Conservation (phyloP, 2,329 filamentous ascomycete genomes). For the Alternaria infectoria region DNA sequence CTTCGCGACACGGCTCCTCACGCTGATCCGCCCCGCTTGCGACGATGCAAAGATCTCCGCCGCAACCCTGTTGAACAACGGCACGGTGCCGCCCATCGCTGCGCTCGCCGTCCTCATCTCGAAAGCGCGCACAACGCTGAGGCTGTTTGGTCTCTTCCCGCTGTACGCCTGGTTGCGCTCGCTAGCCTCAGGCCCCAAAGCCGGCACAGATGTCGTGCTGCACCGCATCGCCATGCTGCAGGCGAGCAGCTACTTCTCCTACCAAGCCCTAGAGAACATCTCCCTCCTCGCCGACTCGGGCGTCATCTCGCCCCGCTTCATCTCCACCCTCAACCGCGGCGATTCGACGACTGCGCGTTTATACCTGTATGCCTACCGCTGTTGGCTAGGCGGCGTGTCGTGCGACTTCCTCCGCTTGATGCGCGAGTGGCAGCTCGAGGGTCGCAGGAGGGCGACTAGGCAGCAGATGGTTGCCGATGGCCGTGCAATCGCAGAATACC, state of each 20-base stretch:
- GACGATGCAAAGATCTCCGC: constrained; percentile 30
- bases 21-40: constrained; percentile 41
- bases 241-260: constrained; percentile 51
- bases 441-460: constrained; percentile 37
- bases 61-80: constrained; percentile 33
- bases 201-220: constrained; percentile 50
- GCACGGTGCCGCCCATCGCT: constrained; percentile 40
- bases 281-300: constrained; percentile 52
- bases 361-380: constrained; percentile 51
- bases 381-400: constrained; percentile 52
- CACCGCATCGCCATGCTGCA: constrained; percentile 52
- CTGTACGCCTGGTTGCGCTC: constrained; percentile 54
- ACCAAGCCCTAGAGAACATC: constrained; percentile 54
- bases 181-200: constrained; percentile 50
- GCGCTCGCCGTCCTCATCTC: constrained; percentile 50
- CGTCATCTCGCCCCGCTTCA: constrained; percentile 45
- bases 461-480: constrained; percentile 38
- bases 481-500: constrained; percentile 36
- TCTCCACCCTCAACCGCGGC: constrained; percentile 47
- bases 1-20: constrained; percentile 39
- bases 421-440: constrained; percentile 52
- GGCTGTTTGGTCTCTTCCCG: constrained; percentile 52
- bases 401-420: constrained; percentile 53
- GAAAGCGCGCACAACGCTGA: constrained; percentile 52
- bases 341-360: constrained; percentile 43